Evolutionary conservation across 192 early-diverging fungal genomes (phyloP).

Genomic region (Coemansia sp.): DNA sequence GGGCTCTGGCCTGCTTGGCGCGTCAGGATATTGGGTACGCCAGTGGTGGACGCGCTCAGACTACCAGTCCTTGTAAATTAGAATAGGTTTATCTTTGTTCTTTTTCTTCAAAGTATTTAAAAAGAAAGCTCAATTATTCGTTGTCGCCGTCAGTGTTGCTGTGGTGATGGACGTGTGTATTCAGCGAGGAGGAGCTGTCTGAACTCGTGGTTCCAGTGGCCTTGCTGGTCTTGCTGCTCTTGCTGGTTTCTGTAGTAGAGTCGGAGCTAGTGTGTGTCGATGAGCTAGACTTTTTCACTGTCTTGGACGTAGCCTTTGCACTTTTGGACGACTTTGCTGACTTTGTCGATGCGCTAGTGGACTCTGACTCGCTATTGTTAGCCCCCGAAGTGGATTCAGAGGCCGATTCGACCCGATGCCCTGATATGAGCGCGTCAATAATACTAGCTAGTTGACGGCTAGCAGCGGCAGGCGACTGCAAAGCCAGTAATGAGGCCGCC

Average conservation of each 20-base stretch:
- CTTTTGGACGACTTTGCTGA: constrained; percentile 1
- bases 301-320: constrained; percentile 3
- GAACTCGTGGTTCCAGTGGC: background rate
- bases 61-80: constrained; percentile 54
- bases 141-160: background rate
- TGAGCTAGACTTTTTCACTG: background rate
- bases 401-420: background rate
- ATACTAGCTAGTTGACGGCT: constrained; percentile 28
- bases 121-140: background rate
- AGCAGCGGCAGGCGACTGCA: constrained; percentile 7
- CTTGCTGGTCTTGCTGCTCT: background rate
- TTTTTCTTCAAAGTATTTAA: background rate
- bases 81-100: background rate
- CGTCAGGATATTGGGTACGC: constrained; percentile 54
- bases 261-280: background rate
- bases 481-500: background rate
- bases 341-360: background rate
- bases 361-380: background rate
- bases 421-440: constrained; percentile 21
- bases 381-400: background rate
- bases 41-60: constrained; percentile 57
- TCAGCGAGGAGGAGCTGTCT: constrained; percentile 12
- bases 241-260: background rate
- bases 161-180: constrained; percentile 31
- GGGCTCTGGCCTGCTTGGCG: constrained; percentile 45